Evolutionary conservation across 305 asterid species (phyloP).

Genomic region (Withania somnifera): DNA sequence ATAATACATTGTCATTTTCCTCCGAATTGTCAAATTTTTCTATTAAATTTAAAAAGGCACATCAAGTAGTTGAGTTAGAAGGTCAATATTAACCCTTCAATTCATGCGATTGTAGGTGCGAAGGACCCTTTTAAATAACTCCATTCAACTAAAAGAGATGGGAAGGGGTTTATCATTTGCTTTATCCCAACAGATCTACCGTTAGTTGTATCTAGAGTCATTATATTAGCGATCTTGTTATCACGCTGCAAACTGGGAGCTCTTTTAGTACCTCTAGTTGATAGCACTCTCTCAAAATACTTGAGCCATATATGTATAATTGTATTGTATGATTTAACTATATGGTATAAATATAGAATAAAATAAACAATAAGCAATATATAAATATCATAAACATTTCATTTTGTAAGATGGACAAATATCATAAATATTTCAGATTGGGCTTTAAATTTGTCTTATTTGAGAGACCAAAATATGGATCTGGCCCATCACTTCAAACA

Average conservation of each 20-base stretch:
- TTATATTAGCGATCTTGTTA: background rate
- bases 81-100: background rate
- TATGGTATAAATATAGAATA: background rate
- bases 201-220: background rate
- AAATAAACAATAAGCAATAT: background rate
- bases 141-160: background rate
- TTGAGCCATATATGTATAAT: background rate
- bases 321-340: background rate
- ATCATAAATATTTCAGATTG: background rate
- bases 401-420: background rate
- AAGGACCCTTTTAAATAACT: background rate
- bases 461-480: too few relatives aligned
- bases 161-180: background rate
- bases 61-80: background rate
- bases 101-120: background rate
- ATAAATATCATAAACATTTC: background rate
- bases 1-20: background rate
- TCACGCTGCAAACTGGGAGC: background rate
- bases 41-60: background rate
- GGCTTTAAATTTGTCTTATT: background rate
- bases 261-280: background rate
- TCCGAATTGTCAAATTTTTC: background rate
- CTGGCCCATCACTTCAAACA: background rate
- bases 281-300: background rate
- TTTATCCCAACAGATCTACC: background rate